Evolutionary conservation across 805 yeast species (phyloP).

Genomic region (Starmerella cellae): DNA sequence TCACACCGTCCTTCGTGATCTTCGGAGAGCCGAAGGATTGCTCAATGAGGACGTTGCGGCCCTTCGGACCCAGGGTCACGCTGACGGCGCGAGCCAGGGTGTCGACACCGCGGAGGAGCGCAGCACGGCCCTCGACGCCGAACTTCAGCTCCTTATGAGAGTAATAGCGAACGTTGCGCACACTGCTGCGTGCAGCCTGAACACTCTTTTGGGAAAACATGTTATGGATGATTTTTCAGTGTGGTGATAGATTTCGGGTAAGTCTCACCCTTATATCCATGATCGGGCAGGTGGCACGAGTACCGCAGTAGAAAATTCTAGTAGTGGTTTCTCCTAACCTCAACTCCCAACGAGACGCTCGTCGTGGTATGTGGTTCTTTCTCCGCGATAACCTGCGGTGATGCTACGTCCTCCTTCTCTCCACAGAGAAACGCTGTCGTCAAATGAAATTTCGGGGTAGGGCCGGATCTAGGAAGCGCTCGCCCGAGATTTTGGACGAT

Average conservation of each 20-base stretch:
- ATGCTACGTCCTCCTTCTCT: no score
- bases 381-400: no score
- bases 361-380: no score
- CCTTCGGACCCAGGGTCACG: slow-evolving; percentile 94
- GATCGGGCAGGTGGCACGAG: neutral
- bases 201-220: slow-evolving; percentile 13
- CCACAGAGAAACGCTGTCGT: no score
- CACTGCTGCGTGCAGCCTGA: slow-evolving; percentile 14
- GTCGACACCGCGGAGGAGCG: slow-evolving; percentile 85
- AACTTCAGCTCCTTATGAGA: slow-evolving; percentile 86
- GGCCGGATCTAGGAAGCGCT: no score
- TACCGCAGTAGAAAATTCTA: slow-evolving; percentile 5
- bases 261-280: neutral
- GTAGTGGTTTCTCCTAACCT: neutral
- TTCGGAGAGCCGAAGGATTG: slow-evolving; percentile 95
- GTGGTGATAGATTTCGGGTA: neutral
- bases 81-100: slow-evolving; percentile 92
- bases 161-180: slow-evolving; percentile 26
- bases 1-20: slow-evolving; percentile 98
- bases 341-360: no score
- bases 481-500: no score
- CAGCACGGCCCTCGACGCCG: slow-evolving; percentile 95
- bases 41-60: slow-evolving; percentile 91
- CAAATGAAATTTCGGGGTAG: no score
- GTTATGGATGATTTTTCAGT: neutral